Base-by-base conservation (phyloP, 768 basidiomycete species). In the Vararia minispora region DNA sequence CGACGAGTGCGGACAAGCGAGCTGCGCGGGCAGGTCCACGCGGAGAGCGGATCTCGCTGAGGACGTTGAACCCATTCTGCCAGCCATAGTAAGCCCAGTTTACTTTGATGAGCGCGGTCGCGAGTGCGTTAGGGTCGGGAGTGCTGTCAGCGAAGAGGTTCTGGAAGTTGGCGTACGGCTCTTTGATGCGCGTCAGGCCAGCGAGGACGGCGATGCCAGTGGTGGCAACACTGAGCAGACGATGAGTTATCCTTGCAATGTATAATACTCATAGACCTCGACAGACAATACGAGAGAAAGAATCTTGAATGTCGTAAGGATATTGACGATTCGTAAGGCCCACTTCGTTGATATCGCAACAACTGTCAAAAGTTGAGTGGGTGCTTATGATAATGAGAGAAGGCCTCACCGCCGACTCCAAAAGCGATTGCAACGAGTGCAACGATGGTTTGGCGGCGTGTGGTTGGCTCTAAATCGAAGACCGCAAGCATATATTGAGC, bases 61-160 rank as follows among this genome's bases (percentile, higher is more conserved):
- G 41, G 16, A 72, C 60, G 47, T 66, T 67, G 49, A 68, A 65
- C 8, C 65, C 63, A 43, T 69, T 71, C 51, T 60, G 28, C 48
- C 50, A 60, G n/a, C 59, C 59, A 3, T 45, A 31, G 26, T 52
- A 60, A 2, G 55, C 42, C 33, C 44, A 58, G 42, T 52, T 52
- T 30, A 51, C 49, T 38, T 60, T 58, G 39, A 55, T 43, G 27
- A 58, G 40, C 12, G 47, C 55, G 1, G 50, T 53, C n/a, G 53
- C 49, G 29, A 58, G 39, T 5, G 46, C 43, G 29, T 56, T 55
- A 0, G 45, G 48, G 37, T 51, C 54, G 12, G 45, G 36, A 11
- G 47, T 47, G 23, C 51, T 47, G 22, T 55, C 59, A 14, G 43
- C 43, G 44, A 56, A 61, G 20, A 48, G 28, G 28, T 56, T 43